Evolutionary conservation across 108 stramenopile species (phyloP), one percentile per base, ranked within the genome.

Genomic region (Schizochytrium sp.): DNA sequence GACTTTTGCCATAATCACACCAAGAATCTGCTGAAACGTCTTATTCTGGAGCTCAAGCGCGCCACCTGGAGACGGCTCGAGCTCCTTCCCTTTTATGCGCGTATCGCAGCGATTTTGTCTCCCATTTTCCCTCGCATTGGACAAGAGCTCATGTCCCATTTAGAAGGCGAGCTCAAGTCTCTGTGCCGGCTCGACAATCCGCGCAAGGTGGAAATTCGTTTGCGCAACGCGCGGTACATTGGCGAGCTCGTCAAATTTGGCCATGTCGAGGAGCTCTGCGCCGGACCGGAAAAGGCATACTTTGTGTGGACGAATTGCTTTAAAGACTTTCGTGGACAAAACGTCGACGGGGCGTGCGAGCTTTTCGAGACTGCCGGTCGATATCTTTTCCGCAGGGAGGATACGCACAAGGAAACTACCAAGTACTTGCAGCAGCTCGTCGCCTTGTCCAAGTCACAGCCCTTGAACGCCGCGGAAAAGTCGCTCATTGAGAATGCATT

Each of bases 181-280:
- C 4, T 83, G 45, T 83, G 45, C 25, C 45, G 51, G 19, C 12
- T n/a, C 19, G 51, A 83, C 48, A 45, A 83, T 34, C 76, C 76
- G 6, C 19, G 51, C 8, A 47, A 23, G 16, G 43, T 83, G 16
- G 76, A 83, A 2, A 53, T 12, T 16, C 45, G 76, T 18, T 16
- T 83, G n/a, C 76, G 76, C 45, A 83, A 83, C 28, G 76, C 51
- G n/a, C 76, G 76, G 19, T 83, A 83, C 23, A 83, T 83, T 83
- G 76, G 76, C 10, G 76, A 83, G 51, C 51, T 83, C 25, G 51
- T 83, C 76, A 83, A 83, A 3, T 83, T 83, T 53, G 76, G 76
- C 51, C 76, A 83, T 12, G 76, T 83, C n/a, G 23, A 83, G 48
- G 76, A 83, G 28, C 76, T 83, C 48, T 34, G 76, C 51, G 51